These are phyloP conservation scores for Leccinum uliginosum DNA, from an alignment of 768 basidiomycete genomes.

Conservation along the genomic window DNA sequence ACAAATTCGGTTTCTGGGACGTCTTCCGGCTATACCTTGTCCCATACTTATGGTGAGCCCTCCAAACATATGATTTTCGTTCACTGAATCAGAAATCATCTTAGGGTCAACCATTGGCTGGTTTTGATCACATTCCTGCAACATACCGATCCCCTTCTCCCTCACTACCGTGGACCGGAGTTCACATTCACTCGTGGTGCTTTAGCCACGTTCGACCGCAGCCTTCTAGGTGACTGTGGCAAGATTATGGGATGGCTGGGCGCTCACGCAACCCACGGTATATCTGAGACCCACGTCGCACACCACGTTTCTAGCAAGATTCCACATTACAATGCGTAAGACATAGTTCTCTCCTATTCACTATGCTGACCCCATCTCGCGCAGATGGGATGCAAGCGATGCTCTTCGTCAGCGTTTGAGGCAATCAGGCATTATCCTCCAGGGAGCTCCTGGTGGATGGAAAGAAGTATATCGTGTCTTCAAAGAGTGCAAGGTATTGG, in stretches of 20 bases:
- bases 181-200: slow-evolving; percentile 96
- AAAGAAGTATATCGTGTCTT: slow-evolving; percentile 74
- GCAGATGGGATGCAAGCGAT: slow-evolving; percentile 83
- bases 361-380: background rate
- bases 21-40: slow-evolving; percentile 79
- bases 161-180: slow-evolving; percentile 85
- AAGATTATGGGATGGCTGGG: slow-evolving; percentile 82
- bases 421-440: slow-evolving; percentile 53
- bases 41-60: slow-evolving; percentile 78
- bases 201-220: slow-evolving; percentile 85
- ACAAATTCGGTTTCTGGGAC: slow-evolving; percentile 60
- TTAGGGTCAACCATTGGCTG: slow-evolving; percentile 88
- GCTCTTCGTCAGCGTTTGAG: slow-evolving; percentile 75
- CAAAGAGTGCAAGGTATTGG: slow-evolving; percentile 65
- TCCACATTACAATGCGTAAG: slow-evolving; percentile 85
- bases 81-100: background rate
- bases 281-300: slow-evolving; percentile 88
- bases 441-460: slow-evolving; percentile 78
- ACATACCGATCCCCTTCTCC: slow-evolving; percentile 93
- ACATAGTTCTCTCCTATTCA: background rate
- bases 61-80: background rate
- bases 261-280: slow-evolving; percentile 80
- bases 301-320: slow-evolving; percentile 96
- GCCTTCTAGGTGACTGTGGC: slow-evolving; percentile 73
- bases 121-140: slow-evolving; percentile 96